Conservation (phyloP, 2,329 filamentous ascomycete species). For the Exophiala aquamarina region DNA sequence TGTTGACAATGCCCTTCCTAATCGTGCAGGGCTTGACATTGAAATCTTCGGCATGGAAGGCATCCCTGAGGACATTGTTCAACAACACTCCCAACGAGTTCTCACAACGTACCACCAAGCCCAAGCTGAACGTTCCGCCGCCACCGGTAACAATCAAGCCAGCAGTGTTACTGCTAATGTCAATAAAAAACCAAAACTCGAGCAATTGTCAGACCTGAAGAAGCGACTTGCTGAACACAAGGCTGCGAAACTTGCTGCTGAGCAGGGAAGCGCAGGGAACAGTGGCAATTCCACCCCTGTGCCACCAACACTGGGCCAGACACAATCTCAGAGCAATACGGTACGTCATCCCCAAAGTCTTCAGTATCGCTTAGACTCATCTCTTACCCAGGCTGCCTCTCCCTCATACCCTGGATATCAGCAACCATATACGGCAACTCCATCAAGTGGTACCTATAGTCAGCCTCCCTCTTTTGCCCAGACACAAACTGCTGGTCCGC, state of each 20-base stretch:
- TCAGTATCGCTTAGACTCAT: conserved; percentile 5
- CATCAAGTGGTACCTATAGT: conserved; percentile 25
- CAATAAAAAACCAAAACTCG: conserved; percentile 67
- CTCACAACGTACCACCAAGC: conserved; percentile 81
- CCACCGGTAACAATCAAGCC: conserved; percentile 79
- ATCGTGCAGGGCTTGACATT: conserved; percentile 79
- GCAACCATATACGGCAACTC: conserved; percentile 24
- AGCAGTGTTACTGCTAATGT: conserved; percentile 52
- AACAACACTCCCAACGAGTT: conserved; percentile 83
- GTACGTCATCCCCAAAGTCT: conserved; percentile 40
- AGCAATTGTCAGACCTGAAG: conserved; percentile 76
- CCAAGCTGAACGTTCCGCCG: conserved; percentile 76
- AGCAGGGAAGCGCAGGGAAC: conserved; percentile 56
- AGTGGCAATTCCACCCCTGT: conserved; percentile 60
- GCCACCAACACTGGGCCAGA: conserved; percentile 40
- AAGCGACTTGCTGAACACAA: conserved; percentile 76
- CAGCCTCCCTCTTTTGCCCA: conserved; percentile 24
- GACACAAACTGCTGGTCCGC: conserved; percentile 14
- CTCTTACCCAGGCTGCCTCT: conserved; percentile 13
- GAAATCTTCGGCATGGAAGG: conserved; percentile 99
- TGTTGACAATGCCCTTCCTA: conserved; percentile 89
- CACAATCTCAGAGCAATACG: conserved; percentile 44
- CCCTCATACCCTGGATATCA: conserved; percentile 24
- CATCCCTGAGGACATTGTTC: conserved; percentile 80
- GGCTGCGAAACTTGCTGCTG: conserved; percentile 58